Evolutionary conservation across 108 stramenopile species (phyloP), one percentile per base, ranked within the genome.

Genomic region (Cyclotella baltica): DNA sequence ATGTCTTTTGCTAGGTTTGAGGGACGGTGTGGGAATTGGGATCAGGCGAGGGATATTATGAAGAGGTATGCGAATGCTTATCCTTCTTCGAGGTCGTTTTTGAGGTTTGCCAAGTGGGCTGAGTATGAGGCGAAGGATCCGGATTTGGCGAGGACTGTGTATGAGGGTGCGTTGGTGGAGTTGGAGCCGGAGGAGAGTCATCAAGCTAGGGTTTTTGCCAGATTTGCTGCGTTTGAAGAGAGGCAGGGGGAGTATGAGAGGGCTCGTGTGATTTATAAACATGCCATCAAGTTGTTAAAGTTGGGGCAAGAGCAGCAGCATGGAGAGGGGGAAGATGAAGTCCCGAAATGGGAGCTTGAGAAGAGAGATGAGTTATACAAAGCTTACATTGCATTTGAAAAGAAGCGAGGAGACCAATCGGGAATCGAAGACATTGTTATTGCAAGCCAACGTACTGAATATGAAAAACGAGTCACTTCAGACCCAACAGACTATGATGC

Each of bases 21-120:
- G 78, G 90, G 88, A 70, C 85, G 98, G 43, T 89, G 93, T 57
- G 89, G 90, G 8, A 81, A 91, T 46, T 71, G 77, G 57, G 85
- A 74, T 22, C 72, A 77, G 48, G 95, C 91, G 18, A 88, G 92
- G 83, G 85, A 73, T 2, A 88, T 93, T 52, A 92, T 96, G 92
- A 84, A 87, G 50, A 83, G 93, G n/a, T 99, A 98, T 80, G 95
- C 97, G 73, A 97, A 94, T 76, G 82, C 86, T 20, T 98, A 97
- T 76, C 98, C 98, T 6, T 89, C 88, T 15, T 80, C 88, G 10
- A 77, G 94, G 28, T 85, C 98, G 8, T 98, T 96, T 78, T 73
- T 98, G 36, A 93, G 95, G 75, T 99, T 97, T 87, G 97, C 97
- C 67, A 94, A 95, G 67, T 99, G 99, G 99, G 99, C 99, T 48